These are phyloP conservation scores for Hordeum marinum DNA, from an alignment of 176 grass and related monocot species.

Conservation along the genomic window DNA sequence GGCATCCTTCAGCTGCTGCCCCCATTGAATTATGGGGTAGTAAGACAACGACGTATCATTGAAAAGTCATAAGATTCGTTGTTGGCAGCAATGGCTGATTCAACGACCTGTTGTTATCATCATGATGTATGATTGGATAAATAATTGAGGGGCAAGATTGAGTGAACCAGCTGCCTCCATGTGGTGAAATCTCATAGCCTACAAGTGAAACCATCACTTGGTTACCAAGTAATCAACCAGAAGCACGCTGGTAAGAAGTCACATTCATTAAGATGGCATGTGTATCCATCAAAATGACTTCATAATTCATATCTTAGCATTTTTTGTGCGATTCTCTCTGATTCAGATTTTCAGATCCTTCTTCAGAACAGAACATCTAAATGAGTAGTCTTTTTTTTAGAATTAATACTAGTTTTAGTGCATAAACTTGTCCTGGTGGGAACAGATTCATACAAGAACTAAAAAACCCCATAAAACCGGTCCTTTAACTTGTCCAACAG, in stretches of 20 bases:
- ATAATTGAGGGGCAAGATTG: conserved; percentile 1
- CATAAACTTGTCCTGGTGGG: too few species aligned
- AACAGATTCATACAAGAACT: too few species aligned
- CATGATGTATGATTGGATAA: background rate
- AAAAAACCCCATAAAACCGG: too few species aligned
- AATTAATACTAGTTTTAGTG: too few species aligned
- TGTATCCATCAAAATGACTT: background rate
- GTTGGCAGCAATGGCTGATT: background rate
- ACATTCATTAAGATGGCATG: background rate
- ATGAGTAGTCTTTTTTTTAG: background rate
- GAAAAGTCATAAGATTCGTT: background rate
- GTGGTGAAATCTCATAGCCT: background rate
- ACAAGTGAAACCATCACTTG: background rate
- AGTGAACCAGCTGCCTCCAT: background rate
- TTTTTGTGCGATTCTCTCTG: background rate
- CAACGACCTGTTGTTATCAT: background rate
- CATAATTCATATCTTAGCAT: background rate
- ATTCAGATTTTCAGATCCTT: background rate
- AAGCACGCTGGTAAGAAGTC: background rate
- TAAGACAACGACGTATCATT: background rate
- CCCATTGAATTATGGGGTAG: background rate
- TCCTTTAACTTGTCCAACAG: too few species aligned
- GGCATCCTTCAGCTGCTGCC: background rate
- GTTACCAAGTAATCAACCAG: background rate
- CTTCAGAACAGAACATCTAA: background rate